Conservation (phyloP, 2,329 filamentous ascomycete species). For the Monilinia aucupariae region DNA sequence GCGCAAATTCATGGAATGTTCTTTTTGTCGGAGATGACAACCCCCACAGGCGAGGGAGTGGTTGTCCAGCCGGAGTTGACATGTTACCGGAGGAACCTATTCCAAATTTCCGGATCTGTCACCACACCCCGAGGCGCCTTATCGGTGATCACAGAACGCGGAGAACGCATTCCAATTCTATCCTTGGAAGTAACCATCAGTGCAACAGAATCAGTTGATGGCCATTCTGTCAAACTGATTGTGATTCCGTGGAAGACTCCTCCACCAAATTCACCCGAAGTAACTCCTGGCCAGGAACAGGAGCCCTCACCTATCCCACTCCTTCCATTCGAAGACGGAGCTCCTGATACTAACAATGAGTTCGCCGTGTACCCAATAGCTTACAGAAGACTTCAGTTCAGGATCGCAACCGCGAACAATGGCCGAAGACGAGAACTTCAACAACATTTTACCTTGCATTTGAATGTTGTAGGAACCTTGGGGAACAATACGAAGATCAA, state of each 20-base stretch:
- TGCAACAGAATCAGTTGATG: constrained; percentile 90
- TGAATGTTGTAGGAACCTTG: constrained; percentile 80
- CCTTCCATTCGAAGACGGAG: constrained; percentile 54
- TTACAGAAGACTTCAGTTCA: constrained; percentile 89
- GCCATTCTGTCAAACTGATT: constrained; percentile 85
- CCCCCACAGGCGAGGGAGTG: constrained; percentile 46
- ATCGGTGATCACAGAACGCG: constrained; percentile 76
- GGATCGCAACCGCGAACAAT: constrained; percentile 94
- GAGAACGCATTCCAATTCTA: constrained; percentile 75
- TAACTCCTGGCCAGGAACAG: constrained; percentile 64
- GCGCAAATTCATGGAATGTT: constrained; percentile 86
- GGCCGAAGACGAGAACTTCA: constrained; percentile 90
- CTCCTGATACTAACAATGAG: constrained; percentile 46
- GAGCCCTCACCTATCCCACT: constrained; percentile 80
- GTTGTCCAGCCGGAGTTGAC: constrained; percentile 72
- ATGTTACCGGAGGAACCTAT: constrained; percentile 91
- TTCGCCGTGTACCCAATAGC: constrained; percentile 88
- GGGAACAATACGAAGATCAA: constrained; percentile 77
- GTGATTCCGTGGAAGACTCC: constrained; percentile 98
- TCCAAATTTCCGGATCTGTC: constrained; percentile 89
- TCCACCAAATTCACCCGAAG: constrained; percentile 67
- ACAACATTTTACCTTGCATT: constrained; percentile 86
- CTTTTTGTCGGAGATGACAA: constrained; percentile 63
- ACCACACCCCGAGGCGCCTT: constrained; percentile 72
- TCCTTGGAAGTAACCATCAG: constrained; percentile 84